Percentiles rank a stretch among this genome's conserved stretches.
phyloP scores from a whole-genome alignment of 805 yeast genomes.

The Cyberlindnera saturnus region DNA sequence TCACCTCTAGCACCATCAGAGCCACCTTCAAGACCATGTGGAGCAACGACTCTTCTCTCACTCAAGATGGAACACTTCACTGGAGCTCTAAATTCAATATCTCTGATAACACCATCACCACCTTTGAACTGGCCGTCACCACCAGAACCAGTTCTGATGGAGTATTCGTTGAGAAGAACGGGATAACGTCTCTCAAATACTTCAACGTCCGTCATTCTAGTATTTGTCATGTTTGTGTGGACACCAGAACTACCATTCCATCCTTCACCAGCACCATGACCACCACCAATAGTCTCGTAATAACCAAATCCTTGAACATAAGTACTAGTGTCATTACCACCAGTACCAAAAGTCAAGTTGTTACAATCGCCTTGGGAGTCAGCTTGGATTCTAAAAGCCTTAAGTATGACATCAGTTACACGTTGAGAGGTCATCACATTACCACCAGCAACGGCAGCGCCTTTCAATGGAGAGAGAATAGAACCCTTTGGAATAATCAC shows the following conservation, averaged over 20 bases:
- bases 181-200: slow-evolving; percentile 87
- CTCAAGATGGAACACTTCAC: slow-evolving; percentile 76
- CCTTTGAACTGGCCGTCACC: slow-evolving; percentile 71
- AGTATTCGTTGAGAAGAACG: slow-evolving; percentile 64
- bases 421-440: slow-evolving; percentile 94
- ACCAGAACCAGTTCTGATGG: slow-evolving; percentile 69
- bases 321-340: slow-evolving; percentile 48
- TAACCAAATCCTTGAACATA: slow-evolving; percentile 73
- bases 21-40: slow-evolving; percentile 87
- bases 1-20: slow-evolving; percentile 66
- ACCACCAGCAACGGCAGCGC: slow-evolving; percentile 93
- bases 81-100: slow-evolving; percentile 69
- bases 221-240: slow-evolving; percentile 91
- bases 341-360: slow-evolving; percentile 86
- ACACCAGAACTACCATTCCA: slow-evolving; percentile 90
- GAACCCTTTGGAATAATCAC: slow-evolving; percentile 59
- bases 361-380: slow-evolving; percentile 96
- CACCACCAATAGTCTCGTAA: slow-evolving; percentile 94
- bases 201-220: slow-evolving; percentile 89
- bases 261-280: slow-evolving; percentile 85
- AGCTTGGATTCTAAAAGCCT: slow-evolving; percentile 85
- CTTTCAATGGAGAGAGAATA: slow-evolving; percentile 67
- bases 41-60: slow-evolving; percentile 80
- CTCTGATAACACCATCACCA: slow-evolving; percentile 84
- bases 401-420: slow-evolving; percentile 81